A percentile compares a stretch with the other conserved stretches of the same genome.
Evolutionary conservation across 2,329 filamentous ascomycete genomes (phyloP).

Genomic region (Botryotinia convoluta): DNA sequence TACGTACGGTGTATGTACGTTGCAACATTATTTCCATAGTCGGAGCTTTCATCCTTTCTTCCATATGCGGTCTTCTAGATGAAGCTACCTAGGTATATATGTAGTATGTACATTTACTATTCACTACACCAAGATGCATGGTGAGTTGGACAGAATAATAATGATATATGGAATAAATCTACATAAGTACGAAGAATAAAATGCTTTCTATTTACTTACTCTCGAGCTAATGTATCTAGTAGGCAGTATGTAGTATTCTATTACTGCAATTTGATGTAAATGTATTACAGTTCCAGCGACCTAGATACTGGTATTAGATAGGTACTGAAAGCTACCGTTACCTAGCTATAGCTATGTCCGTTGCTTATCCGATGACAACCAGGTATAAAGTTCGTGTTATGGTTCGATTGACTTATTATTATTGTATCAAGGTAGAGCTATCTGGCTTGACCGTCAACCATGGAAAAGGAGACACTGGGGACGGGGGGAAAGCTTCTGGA

Average conservation of each 20-base stretch:
- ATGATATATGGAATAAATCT: neutral
- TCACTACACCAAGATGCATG: constrained; percentile 1
- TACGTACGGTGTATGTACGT: neutral
- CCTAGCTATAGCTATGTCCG: too few relatives aligned
- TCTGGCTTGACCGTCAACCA: neutral
- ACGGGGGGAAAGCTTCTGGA: neutral
- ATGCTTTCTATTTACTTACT: neutral
- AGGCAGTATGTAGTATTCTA: too few relatives aligned
- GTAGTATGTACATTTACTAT: neutral
- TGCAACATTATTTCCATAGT: neutral
- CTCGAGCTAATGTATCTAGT: neutral
- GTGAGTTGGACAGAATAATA: constrained; percentile 9
- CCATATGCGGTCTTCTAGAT: neutral
- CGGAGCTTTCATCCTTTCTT: constrained; percentile 2
- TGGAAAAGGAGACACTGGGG: neutral
- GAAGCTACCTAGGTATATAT: neutral
- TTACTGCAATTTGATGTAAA: neutral
- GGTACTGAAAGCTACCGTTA: neutral
- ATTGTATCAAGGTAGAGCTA: neutral
- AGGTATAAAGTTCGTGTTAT: neutral
- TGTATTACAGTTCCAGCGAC: neutral
- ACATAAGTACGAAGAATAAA: neutral
- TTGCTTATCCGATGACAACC: neutral
- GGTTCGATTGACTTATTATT: neutral
- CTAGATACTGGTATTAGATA: neutral